These are phyloP conservation scores for Scedosporium boydii DNA, from an alignment of 2,329 filamentous ascomycete genomes.

Conservation along the genomic window DNA sequence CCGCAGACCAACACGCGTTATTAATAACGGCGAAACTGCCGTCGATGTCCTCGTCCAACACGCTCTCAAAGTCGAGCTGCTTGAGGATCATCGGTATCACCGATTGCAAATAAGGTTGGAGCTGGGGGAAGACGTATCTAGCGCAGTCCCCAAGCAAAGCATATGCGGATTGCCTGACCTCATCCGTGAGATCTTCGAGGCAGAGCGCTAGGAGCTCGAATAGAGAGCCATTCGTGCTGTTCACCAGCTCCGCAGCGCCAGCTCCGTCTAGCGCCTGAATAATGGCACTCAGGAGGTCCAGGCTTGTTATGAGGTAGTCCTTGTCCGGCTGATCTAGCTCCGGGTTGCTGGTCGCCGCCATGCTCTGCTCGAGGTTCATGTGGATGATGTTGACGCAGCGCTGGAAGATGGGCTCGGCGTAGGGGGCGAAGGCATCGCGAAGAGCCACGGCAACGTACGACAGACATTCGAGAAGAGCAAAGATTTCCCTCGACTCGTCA, in stretches of 20 bases:
- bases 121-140: conserved; percentile 77
- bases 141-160: conserved; percentile 90
- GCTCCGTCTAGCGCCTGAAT: conserved; percentile 75
- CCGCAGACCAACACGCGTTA: conserved; percentile 95
- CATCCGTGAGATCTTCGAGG: conserved; percentile 83
- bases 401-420: conserved; percentile 75
- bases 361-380: conserved; percentile 73
- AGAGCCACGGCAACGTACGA: conserved; percentile 89
- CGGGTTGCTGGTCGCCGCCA: conserved; percentile 59
- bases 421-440: conserved; percentile 71
- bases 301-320: conserved; percentile 90
- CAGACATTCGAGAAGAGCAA: conserved; percentile 90
- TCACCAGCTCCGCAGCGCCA: conserved; percentile 69
- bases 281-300: conserved; percentile 87
- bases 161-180: conserved; percentile 93
- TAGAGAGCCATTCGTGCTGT: conserved; percentile 67
- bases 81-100: conserved; percentile 76
- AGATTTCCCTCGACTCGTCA: conserved; percentile 86
- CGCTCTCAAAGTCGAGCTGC: conserved; percentile 74
- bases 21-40: conserved; percentile 88
- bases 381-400: conserved; percentile 89
- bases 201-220: conserved; percentile 87
- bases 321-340: conserved; percentile 76
- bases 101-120: conserved; percentile 62
- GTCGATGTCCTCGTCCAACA: conserved; percentile 72